Evolutionary conservation across 169 alveolate species (phyloP), one percentile per base, ranked within the genome.

Genomic region (Eimeria brunetti): DNA sequence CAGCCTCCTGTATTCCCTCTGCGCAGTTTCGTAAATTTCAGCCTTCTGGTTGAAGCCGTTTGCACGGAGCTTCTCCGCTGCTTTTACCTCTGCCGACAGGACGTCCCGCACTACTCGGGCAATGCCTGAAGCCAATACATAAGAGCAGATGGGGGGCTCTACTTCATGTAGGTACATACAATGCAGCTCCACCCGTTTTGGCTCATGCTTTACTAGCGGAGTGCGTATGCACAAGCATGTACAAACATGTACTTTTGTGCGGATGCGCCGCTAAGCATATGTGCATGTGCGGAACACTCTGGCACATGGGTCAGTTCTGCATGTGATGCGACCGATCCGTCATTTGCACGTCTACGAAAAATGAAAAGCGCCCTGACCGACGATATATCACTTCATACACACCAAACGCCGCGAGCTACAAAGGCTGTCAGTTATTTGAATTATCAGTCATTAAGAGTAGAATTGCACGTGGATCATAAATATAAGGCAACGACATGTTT

Each of bases 41-140:
- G 92, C 92, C 92, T 86, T 86, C 83, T 86, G 92, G 46, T 86
- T 71, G 36, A 86, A 86, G 36, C 92, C 92, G 53, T 18, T 86
- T 62, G 71, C 62, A 30, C 92, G 92, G 9, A 86, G 81, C 58
- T 56, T 49, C 24, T 86, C 92, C 38, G 81, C 64, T 64, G 92
- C 92, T 11, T 86, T 69, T 27, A 53, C 92, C 81, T 86, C 92
- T 83, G 92, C 92, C 1, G 58, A 38, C 92, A 86, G 30, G 64
- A 86, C 71, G 4, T 86, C 58, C 41, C 81, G 92, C 81, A 86
- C 92, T 33, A 33, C 73, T 8, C 71, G 64, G 9, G 92, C 78
- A 3, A 86, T 64, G 30, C 92, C 92, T 86, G 92, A 20, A 69
- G n/a, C 38, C 58, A 76, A 44, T 44, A 38, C 22, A n/a, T 67